phyloP scores from a whole-genome alignment of 2,329 filamentous ascomycete species.

The Monosporascus sp. region DNA sequence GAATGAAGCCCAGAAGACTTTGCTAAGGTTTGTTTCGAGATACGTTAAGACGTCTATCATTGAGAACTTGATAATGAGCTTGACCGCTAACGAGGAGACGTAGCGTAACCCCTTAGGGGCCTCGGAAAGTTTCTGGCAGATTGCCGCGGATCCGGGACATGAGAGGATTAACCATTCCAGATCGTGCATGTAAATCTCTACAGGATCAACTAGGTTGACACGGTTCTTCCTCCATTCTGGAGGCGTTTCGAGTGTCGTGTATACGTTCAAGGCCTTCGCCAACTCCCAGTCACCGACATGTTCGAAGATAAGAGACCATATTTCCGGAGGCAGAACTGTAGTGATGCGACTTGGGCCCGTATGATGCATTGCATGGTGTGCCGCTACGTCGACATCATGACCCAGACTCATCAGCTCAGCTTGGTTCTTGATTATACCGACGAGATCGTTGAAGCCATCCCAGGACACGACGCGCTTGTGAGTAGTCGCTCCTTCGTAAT shows the following conservation, averaged over 20 bases:
- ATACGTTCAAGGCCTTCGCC: slow-evolving; percentile 73
- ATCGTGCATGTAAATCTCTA: slow-evolving; percentile 68
- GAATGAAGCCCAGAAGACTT: slow-evolving; percentile 75
- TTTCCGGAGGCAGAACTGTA: slow-evolving; percentile 66
- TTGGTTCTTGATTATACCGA: slow-evolving; percentile 71
- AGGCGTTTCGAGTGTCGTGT: slow-evolving; percentile 70
- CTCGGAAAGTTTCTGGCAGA: slow-evolving; percentile 67
- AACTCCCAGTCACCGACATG: slow-evolving; percentile 87
- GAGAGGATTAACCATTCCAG: slow-evolving; percentile 83
- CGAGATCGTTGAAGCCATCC: slow-evolving; percentile 64
- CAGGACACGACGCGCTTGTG: slow-evolving; percentile 53
- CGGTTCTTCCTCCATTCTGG: slow-evolving; percentile 31
- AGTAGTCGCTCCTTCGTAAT: slow-evolving; percentile 50
- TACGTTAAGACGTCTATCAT: slow-evolving; percentile 73
- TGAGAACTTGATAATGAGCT: slow-evolving; percentile 87
- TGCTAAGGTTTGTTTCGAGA: slow-evolving; percentile 55
- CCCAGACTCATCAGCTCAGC: slow-evolving; percentile 70
- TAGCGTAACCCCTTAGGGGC: slow-evolving; percentile 65
- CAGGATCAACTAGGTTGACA: slow-evolving; percentile 45
- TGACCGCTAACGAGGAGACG: slow-evolving; percentile 75
- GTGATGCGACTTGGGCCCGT: slow-evolving; percentile 30
- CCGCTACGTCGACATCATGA: slow-evolving; percentile 58
- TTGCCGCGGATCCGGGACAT: slow-evolving; percentile 55
- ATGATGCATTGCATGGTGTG: slow-evolving; percentile 34
- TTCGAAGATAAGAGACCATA: slow-evolving; percentile 86